Evolutionary conservation across 352 stramenopile species (phyloP), one percentile per base, ranked within the genome.

Genomic region (Globisporangium spiculum): DNA sequence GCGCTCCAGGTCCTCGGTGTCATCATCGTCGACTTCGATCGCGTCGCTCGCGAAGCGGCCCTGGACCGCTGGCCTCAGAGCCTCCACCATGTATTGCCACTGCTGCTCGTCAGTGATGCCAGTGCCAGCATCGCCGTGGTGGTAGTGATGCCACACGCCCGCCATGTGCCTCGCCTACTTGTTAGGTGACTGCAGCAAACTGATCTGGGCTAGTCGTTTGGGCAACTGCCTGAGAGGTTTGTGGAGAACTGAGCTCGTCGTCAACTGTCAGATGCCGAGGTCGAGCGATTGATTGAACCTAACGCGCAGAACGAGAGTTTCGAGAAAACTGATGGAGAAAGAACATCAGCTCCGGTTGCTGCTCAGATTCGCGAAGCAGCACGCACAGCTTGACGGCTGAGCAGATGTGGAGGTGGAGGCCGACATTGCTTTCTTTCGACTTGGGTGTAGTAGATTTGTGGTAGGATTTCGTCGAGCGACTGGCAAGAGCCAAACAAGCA

Each of bases 1-100:
- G 67, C 0, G 18, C n/a, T 54, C 22, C 16, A 54, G 3, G 20
- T 50, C 26, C 10, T 18, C 44, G 4, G 22, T 14, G 16, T 7
- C 14, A 1, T 52, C 27, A 1, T 20, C 24, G 27, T 63, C 63
- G 10, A 68, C 20, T 16, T 68, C 63, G 10, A 65, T 50, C 3
- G 38, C 61, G 46, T 72, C 61, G 24, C 18, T 64, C 8, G 52
- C 5, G 27, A 72, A 68, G 18, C 16, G 60, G 4, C 5, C 27
- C 0, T 38, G 36, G 12, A n/a, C 12, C 34, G 5, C 16, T 9
- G 27, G 46, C 2, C 16, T 16, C n/a, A 46, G 20, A n/a, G 44
- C 7, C 30, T 64, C 20, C 18, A 27, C 32, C 10, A 53, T n/a
- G 20, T 46, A 7, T 1, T n/a, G 41, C 36, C 24, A 8, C 32